phyloP scores from a whole-genome alignment of 805 yeast genomes.

The Starmerella khaoyaiensis region DNA sequence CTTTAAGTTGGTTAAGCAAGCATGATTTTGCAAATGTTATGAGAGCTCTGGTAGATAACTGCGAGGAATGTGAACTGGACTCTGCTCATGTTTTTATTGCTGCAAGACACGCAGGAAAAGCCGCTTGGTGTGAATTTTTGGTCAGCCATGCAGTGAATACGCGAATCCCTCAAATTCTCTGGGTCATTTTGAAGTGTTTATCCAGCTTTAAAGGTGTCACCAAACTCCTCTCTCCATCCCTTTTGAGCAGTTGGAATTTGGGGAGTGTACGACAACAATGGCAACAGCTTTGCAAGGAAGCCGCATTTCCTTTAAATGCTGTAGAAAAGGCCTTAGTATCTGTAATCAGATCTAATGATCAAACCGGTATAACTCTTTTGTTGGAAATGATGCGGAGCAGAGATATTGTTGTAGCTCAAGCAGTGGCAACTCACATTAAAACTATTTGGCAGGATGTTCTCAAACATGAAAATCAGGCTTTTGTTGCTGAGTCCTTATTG shows the following conservation, averaged over 20 bases:
- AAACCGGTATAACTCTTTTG: conserved; percentile 50
- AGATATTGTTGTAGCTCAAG: conserved; percentile 31
- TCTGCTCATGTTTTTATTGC: conserved; percentile 33
- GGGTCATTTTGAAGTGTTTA: conserved; percentile 37
- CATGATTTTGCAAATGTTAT: conserved; percentile 45
- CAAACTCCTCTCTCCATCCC: conserved; percentile 31
- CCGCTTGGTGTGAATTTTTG: conserved; percentile 23
- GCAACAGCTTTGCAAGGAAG: conserved; percentile 12
- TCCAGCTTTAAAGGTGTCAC: conserved; percentile 30
- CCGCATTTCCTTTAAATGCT: conserved; percentile 33
- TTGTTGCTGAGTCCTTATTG: conserved; percentile 46
- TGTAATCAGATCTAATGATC: conserved; percentile 52
- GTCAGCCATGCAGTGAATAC: conserved; percentile 26
- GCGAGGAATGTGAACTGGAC: conserved; percentile 40
- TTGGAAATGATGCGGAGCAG: conserved; percentile 34
- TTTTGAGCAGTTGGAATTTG: conserved; percentile 35
- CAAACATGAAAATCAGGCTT: conserved; percentile 44
- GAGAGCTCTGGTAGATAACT: conserved; percentile 28
- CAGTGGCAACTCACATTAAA: conserved; percentile 38
- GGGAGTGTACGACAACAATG: conserved; percentile 18
- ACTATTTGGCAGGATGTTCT: conserved; percentile 41
- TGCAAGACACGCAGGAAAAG: conserved; percentile 25
- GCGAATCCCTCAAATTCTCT: conserved; percentile 45
- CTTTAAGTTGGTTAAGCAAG: conserved; percentile 42
- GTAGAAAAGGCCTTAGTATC: conserved; percentile 49